Evolutionary conservation across 2,329 filamentous ascomycete species (phyloP).

Genomic region (Neopestalotiopsis sp.): DNA sequence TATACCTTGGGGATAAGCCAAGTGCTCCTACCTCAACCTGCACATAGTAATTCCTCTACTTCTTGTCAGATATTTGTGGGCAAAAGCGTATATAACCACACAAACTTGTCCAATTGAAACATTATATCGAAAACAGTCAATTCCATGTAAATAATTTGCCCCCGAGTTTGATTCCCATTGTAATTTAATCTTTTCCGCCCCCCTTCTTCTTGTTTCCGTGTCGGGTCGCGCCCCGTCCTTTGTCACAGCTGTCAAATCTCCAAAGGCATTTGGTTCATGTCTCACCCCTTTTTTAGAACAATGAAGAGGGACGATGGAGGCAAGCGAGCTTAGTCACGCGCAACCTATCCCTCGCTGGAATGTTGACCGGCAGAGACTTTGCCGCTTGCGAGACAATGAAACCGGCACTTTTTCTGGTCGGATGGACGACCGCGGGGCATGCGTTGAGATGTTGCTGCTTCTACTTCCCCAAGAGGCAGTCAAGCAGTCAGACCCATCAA

Average conservation of each 20-base stretch:
- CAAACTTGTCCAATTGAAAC: neutral
- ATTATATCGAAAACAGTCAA: constrained; percentile 3
- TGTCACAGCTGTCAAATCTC: neutral
- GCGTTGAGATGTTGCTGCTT: neutral
- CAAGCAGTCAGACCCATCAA: neutral
- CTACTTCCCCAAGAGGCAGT: no score
- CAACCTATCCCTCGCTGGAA: neutral
- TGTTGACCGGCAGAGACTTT: constrained; percentile 9
- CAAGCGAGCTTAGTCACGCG: neutral
- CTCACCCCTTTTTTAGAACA: neutral
- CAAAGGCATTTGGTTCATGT: neutral
- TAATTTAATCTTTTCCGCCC: neutral
- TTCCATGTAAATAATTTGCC: neutral
- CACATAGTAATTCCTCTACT: neutral
- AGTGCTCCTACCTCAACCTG: neutral
- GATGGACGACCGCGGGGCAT: constrained; percentile 1
- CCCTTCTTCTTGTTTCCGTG: neutral
- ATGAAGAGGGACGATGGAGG: neutral
- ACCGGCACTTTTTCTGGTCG: neutral
- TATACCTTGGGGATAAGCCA: neutral
- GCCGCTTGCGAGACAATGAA: constrained; percentile 21
- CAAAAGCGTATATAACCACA: neutral
- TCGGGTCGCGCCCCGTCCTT: neutral
- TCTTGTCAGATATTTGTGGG: neutral
- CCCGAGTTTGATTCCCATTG: neutral